Conservation (phyloP, 257 asterid species). For the Plantago ovata region DNA sequence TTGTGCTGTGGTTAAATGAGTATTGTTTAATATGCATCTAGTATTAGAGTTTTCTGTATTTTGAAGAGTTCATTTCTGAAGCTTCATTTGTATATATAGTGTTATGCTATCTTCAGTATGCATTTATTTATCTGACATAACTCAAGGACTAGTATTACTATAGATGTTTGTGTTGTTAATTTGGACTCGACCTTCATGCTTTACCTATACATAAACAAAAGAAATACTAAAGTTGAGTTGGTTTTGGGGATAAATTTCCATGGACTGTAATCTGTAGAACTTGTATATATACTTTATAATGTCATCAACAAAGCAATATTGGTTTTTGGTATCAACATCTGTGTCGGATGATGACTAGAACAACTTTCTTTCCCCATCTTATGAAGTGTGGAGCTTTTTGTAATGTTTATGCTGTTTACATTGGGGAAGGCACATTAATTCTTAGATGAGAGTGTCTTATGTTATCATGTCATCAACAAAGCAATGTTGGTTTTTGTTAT, state of each 20-base stretch:
- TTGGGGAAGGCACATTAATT: constrained; percentile 13
- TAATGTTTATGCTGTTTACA: background rate
- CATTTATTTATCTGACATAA: too few relatives aligned
- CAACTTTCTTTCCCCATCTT: background rate
- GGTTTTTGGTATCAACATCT: constrained; percentile 26
- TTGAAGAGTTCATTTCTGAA: too few relatives aligned
- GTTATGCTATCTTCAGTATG: too few relatives aligned
- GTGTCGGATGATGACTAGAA: constrained; percentile 47
- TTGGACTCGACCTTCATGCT: too few relatives aligned
- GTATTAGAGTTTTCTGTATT: too few relatives aligned
- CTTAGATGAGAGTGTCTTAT: too few relatives aligned
- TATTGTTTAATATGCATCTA: background rate
- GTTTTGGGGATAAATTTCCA: background rate
- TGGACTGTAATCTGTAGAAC: background rate
- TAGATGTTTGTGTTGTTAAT: too few relatives aligned
- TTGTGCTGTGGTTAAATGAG: background rate
- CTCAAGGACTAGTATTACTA: too few relatives aligned
- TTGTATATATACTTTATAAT: background rate
- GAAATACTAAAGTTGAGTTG: too few relatives aligned
- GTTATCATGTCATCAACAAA: constrained; percentile 34
- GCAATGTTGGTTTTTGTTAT: constrained; percentile 31
- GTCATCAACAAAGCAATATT: constrained; percentile 46
- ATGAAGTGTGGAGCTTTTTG: background rate
- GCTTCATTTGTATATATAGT: too few relatives aligned
- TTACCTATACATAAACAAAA: too few relatives aligned